Evolutionary conservation across 306 rosid genomes (phyloP).

Genomic region (Gastrolobium villosum): DNA sequence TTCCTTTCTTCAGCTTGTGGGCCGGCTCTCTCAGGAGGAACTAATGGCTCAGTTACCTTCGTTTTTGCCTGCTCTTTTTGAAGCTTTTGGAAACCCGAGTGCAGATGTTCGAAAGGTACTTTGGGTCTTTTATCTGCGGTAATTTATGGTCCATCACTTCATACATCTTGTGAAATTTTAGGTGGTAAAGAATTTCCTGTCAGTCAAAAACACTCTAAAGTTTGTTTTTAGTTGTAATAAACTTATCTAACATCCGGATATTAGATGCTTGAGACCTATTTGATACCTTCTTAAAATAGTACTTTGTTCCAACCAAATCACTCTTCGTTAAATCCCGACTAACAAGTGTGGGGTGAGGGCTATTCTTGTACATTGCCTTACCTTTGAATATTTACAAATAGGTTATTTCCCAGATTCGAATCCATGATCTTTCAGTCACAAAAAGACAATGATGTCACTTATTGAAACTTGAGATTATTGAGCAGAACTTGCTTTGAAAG

Average conservation of each 20-base stretch:
- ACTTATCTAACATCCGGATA: slow-evolving; percentile 3
- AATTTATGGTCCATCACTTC: slow-evolving; percentile 23
- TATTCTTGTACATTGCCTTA: too few species aligned
- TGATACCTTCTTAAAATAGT: slow-evolving; percentile 35
- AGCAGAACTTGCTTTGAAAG: slow-evolving; percentile 24
- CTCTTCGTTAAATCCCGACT: too few species aligned
- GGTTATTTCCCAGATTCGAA: too few species aligned
- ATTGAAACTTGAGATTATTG: slow-evolving; percentile 29
- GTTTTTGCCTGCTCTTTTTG: slow-evolving; percentile 94
- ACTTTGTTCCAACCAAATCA: neutral
- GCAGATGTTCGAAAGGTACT: slow-evolving; percentile 99
- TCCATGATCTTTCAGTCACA: neutral
- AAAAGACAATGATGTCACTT: neutral
- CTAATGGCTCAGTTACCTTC: slow-evolving; percentile 89
- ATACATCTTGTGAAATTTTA: slow-evolving; percentile 13
- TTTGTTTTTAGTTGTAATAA: neutral
- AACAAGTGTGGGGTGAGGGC: too few species aligned
- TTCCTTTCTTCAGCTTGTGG: slow-evolving; percentile 79
- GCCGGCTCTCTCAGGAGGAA: slow-evolving; percentile 91
- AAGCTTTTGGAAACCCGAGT: slow-evolving; percentile 96
- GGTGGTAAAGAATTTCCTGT: neutral
- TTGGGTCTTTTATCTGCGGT: slow-evolving; percentile 19
- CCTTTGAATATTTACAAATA: too few species aligned
- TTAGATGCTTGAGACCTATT: slow-evolving; percentile 30
- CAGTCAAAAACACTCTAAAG: slow-evolving; percentile 14